These are phyloP conservation scores for Rhodotorula graminis DNA, from an alignment of 768 basidiomycete genomes.

Conservation along the genomic window DNA sequence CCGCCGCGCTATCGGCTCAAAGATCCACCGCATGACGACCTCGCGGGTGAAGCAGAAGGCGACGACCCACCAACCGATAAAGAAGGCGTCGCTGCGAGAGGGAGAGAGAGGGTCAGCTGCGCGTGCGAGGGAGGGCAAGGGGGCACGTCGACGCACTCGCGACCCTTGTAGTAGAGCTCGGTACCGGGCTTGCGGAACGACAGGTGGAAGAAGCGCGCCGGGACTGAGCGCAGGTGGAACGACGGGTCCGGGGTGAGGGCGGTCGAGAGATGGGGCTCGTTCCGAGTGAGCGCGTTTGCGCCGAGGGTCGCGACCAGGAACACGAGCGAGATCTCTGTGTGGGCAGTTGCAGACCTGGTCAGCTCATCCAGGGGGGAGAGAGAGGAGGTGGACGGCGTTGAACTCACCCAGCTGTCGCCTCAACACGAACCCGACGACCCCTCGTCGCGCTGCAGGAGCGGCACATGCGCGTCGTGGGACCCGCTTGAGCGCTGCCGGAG, in stretches of 20 bases:
- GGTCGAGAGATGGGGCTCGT: conserved; percentile 66
- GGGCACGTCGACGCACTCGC: conserved; percentile 24
- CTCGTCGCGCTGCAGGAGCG: not conserved
- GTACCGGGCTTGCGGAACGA: conserved; percentile 31
- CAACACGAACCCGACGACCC: not conserved
- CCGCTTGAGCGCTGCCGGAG: too few species aligned
- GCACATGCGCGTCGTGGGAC: too few species aligned
- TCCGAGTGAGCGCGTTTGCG: conserved; percentile 62
- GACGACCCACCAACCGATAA: conserved; percentile 74
- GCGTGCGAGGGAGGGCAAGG: not conserved
- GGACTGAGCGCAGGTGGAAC: conserved; percentile 11
- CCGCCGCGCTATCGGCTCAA: conserved; percentile 76
- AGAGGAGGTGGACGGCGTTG: not conserved
- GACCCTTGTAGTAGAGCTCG: conserved; percentile 34
- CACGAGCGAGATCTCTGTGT: conserved; percentile 14
- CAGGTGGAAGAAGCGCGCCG: conserved; percentile 29
- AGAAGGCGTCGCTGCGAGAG: conserved; percentile 57
- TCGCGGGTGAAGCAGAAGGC: conserved; percentile 85
- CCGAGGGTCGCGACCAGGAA: conserved; percentile 50
- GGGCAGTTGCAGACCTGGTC: not conserved
- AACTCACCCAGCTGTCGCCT: not conserved
- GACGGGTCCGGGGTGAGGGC: conserved; percentile 67
- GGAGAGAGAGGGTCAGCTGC: not conserved
- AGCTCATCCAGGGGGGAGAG: not conserved
- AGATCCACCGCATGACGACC: conserved; percentile 62